These are phyloP conservation scores for Solanum habrochaites DNA, from an alignment of 257 asterid genomes.

Conservation along the genomic window DNA sequence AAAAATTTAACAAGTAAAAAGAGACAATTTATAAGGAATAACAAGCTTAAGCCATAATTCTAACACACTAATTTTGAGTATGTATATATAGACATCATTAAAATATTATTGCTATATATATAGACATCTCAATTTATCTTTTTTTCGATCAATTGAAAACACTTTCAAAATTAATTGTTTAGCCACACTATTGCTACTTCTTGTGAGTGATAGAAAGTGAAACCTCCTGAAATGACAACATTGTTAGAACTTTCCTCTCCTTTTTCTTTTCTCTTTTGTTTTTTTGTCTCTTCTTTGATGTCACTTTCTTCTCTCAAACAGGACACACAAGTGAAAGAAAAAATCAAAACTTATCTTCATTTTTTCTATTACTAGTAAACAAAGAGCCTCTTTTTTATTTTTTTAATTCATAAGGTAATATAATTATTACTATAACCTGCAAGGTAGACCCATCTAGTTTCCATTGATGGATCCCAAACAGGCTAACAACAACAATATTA, in stretches of 20 bases:
- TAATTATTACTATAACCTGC: neutral
- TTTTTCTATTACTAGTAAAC: neutral
- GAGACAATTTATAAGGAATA: neutral
- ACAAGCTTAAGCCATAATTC: neutral
- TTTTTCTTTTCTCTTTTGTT: neutral
- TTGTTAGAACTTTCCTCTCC: neutral
- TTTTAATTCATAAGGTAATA: neutral
- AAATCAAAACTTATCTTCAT: neutral
- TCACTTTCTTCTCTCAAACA: neutral
- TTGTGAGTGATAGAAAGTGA: neutral
- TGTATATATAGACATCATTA: neutral
- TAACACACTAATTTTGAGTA: neutral
- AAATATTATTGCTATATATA: too few species aligned
- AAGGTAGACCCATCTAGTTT: neutral
- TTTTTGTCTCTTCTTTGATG: neutral
- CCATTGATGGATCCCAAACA: constrained; percentile 39
- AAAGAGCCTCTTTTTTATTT: neutral
- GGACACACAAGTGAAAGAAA: neutral
- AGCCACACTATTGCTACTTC: neutral
- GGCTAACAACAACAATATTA: constrained; percentile 2
- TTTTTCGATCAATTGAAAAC: neutral
- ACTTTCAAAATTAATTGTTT: neutral
- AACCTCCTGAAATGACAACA: neutral
- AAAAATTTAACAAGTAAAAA: too few species aligned
- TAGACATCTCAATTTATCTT: neutral